Evolutionary conservation across 371 early-diverging fungal species (phyloP).

Genomic region (Entomophthora muscae): DNA sequence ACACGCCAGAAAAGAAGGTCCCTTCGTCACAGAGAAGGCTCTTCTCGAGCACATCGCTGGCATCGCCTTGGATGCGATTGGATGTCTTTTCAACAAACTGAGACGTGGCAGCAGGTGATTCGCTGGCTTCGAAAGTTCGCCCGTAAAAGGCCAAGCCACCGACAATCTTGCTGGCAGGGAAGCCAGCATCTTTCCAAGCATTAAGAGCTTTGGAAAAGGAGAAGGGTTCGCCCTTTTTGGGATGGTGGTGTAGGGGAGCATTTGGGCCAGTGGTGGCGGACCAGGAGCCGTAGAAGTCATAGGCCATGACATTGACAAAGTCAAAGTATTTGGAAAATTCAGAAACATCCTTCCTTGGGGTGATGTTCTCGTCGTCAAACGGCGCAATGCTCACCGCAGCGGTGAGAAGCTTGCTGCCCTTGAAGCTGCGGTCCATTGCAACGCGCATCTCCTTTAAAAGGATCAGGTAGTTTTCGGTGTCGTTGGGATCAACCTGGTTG

Average conservation of each 20-base stretch:
- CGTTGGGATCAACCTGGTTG: constrained; percentile 30
- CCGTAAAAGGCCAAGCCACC: constrained; percentile 42
- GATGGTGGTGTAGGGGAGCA: constrained; percentile 40
- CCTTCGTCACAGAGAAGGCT: constrained; percentile 17
- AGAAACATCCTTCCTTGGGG: constrained; percentile 34
- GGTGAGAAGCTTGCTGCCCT: constrained; percentile 32
- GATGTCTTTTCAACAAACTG: constrained; percentile 12
- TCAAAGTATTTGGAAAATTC: constrained; percentile 32
- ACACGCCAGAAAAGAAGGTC: constrained; percentile 28
- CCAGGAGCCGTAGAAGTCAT: constrained; percentile 39
- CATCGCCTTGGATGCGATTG: constrained; percentile 22
- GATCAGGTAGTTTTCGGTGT: constrained; percentile 33
- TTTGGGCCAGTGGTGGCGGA: constrained; percentile 33
- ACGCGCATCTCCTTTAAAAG: constrained; percentile 41
- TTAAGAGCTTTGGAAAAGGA: constrained; percentile 16
- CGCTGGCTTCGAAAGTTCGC: constrained; percentile 19
- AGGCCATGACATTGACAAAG: constrained; percentile 36
- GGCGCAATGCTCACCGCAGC: constrained; percentile 49
- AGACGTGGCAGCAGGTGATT: constrained; percentile 6
- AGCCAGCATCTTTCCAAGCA: constrained; percentile 32
- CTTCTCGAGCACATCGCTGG: constrained; percentile 31
- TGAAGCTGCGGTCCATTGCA: constrained; percentile 20
- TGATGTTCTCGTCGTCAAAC: constrained; percentile 29
- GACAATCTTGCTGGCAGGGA: constrained; percentile 34
- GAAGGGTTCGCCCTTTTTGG: constrained; percentile 8